Percentiles rank a stretch among this genome's conserved stretches.
phyloP scores from a whole-genome alignment of 805 yeast genomes.

The Teunomyces kruisii region DNA sequence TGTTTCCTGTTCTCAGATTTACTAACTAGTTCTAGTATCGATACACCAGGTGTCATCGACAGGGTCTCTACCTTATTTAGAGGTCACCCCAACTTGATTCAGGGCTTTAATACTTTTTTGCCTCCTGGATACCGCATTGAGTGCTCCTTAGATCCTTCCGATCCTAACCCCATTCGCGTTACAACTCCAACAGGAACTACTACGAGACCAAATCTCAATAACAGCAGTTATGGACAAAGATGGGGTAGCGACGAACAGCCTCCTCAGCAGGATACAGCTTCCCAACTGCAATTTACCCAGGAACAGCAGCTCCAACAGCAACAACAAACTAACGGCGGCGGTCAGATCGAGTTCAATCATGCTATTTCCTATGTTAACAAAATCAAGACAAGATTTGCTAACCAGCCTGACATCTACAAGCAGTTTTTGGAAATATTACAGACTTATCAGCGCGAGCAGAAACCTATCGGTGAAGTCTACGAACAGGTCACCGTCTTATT shows the following conservation, averaged over 20 bases:
- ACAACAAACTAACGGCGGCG: constrained; percentile 43
- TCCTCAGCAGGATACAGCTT: constrained; percentile 8
- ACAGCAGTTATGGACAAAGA: constrained; percentile 20
- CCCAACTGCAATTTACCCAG: constrained; percentile 19
- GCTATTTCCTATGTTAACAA: constrained; percentile 96
- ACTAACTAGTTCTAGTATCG: constrained; percentile 51
- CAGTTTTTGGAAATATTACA: constrained; percentile 92
- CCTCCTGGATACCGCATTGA: constrained; percentile 96
- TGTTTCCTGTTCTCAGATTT: neutral
- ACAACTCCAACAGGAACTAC: constrained; percentile 95
- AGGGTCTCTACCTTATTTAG: constrained; percentile 87
- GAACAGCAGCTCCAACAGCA: constrained; percentile 16
- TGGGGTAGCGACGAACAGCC: constrained; percentile 25
- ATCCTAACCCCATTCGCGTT: constrained; percentile 88
- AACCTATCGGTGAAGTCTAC: constrained; percentile 93
- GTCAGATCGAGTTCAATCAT: constrained; percentile 93
- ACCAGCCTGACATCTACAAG: constrained; percentile 94
- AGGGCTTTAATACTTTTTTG: constrained; percentile 94
- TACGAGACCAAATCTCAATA: constrained; percentile 55
- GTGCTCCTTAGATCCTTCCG: constrained; percentile 85
- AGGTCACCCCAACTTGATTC: constrained; percentile 91
- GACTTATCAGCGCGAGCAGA: constrained; percentile 94
- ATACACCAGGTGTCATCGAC: constrained; percentile 98
- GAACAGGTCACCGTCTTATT: constrained; percentile 87
- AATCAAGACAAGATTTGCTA: constrained; percentile 88